phyloP scores from a whole-genome alignment of 202 grass and related monocot genomes.

The Carex sylvatica region DNA sequence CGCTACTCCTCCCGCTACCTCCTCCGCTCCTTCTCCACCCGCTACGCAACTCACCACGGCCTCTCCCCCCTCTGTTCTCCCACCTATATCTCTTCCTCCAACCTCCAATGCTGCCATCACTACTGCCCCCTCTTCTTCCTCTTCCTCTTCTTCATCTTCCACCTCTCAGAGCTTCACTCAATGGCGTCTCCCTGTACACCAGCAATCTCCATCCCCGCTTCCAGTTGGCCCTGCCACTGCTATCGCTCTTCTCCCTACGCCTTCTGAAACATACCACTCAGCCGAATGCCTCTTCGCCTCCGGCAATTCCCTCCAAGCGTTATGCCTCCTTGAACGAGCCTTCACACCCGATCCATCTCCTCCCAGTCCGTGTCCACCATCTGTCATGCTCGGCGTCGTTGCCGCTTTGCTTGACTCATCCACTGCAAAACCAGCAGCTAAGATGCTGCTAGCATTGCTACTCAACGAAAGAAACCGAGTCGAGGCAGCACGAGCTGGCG shows the following conservation, averaged over 20 bases:
- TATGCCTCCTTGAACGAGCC: conserved; percentile 56
- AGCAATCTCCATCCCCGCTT: conserved; percentile 51
- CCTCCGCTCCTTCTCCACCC: conserved; percentile 35
- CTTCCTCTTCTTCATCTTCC: conserved; percentile 81
- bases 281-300: conserved; percentile 74
- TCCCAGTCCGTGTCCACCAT: conserved; percentile 27
- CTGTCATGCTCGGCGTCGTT: conserved; percentile 59
- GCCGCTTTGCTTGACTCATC: conserved; percentile 55
- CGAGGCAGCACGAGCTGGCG: conserved; percentile 51
- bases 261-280: conserved; percentile 34
- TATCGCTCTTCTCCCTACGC: background rate
- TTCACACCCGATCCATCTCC: conserved; percentile 47
- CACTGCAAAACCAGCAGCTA: conserved; percentile 64
- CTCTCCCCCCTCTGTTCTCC: background rate
- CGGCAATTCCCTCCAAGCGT: conserved; percentile 52
- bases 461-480: conserved; percentile 59
- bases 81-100: conserved; percentile 24
- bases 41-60: conserved; percentile 13
- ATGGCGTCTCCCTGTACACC: conserved; percentile 90
- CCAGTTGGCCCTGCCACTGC: background rate
- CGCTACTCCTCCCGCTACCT: conserved; percentile 40
- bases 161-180: conserved; percentile 97
- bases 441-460: conserved; percentile 71
- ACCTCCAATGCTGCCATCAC: conserved; percentile 16
- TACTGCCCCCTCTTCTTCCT: conserved; percentile 49